A percentile compares a stretch with the other conserved stretches of the same genome.
phyloP scores from a whole-genome alignment of 495 filamentous ascomycete species.

The Staphylotrichum longicolle region DNA sequence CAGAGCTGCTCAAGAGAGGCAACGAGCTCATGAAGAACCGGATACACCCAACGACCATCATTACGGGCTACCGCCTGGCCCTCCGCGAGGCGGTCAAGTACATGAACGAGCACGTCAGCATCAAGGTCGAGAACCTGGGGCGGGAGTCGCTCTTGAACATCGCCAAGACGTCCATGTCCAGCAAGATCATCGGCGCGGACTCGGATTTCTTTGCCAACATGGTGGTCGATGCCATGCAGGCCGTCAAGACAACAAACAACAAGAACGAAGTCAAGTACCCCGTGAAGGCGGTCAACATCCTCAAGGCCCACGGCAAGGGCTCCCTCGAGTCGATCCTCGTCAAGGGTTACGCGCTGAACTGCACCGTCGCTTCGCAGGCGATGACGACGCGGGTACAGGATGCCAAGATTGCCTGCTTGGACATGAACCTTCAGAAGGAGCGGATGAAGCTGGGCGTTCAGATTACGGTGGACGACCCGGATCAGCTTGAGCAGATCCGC shows the following conservation, averaged over 20 bases:
- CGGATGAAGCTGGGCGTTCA: slow-evolving; percentile 98
- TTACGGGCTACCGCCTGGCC: slow-evolving; percentile 94
- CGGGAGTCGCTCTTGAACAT: slow-evolving; percentile 89
- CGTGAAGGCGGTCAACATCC: slow-evolving; percentile 97
- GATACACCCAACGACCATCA: slow-evolving; percentile 99
- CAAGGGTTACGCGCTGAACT: slow-evolving; percentile 97
- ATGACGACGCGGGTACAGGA: slow-evolving; percentile 93
- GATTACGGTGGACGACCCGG: slow-evolving; percentile 95
- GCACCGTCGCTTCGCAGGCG: slow-evolving; percentile 95
- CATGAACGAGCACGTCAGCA: slow-evolving; percentile 96
- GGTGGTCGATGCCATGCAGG: slow-evolving; percentile 93
- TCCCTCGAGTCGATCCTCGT: slow-evolving; percentile 84
- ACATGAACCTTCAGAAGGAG: slow-evolving; percentile 98
- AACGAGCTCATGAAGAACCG: slow-evolving; percentile 99
- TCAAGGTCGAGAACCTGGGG: slow-evolving; percentile 87
- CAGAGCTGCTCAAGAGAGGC: slow-evolving; percentile 87
- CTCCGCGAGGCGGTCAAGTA: slow-evolving; percentile 96
- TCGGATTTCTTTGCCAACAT: slow-evolving; percentile 97
- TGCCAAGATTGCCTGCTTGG: slow-evolving; percentile 94
- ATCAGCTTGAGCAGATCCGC: slow-evolving; percentile 95
- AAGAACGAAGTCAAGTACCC: slow-evolving; percentile 91
- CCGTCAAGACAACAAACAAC: slow-evolving; percentile 90
- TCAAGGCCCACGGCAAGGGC: slow-evolving; percentile 97
- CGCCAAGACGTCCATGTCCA: slow-evolving; percentile 98
- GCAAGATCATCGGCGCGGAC: slow-evolving; percentile 96